These are phyloP conservation scores for Microascus cirrosus DNA, from an alignment of 2,329 filamentous ascomycete genomes.

Conservation along the genomic window DNA sequence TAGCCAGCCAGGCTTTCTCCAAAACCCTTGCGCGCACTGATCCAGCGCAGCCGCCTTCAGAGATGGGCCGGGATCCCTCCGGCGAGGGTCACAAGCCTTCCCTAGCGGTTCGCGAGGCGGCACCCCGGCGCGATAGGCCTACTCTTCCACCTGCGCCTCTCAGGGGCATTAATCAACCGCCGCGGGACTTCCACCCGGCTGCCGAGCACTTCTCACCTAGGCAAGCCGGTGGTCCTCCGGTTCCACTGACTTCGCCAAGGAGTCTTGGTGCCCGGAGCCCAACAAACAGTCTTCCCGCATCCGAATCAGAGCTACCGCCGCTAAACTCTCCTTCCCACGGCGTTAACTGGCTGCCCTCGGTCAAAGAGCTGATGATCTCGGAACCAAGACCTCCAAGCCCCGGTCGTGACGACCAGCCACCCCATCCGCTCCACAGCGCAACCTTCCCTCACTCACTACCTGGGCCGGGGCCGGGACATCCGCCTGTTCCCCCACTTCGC, in stretches of 20 bases:
- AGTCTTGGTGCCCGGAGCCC: background rate
- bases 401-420: background rate
- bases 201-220: background rate
- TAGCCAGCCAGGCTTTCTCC: background rate
- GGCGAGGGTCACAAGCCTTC: background rate
- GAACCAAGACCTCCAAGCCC: background rate
- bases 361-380: background rate
- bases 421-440: slow-evolving; percentile 15
- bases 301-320: background rate
- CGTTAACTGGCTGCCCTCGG: background rate
- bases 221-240: background rate
- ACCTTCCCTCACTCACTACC: slow-evolving; percentile 23
- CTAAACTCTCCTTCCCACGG: background rate
- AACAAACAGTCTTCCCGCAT: background rate
- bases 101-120: background rate
- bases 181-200: background rate
- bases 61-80: background rate
- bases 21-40: background rate
- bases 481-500: slow-evolving; percentile 7
- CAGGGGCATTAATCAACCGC: background rate
- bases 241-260: background rate
- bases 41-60: background rate
- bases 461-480: slow-evolving; percentile 12
- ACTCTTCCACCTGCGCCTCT: background rate
- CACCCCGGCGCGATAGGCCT: background rate